Conservation (phyloP, 2,329 filamentous ascomycete genomes). For the Pleomassaria siparia region DNA sequence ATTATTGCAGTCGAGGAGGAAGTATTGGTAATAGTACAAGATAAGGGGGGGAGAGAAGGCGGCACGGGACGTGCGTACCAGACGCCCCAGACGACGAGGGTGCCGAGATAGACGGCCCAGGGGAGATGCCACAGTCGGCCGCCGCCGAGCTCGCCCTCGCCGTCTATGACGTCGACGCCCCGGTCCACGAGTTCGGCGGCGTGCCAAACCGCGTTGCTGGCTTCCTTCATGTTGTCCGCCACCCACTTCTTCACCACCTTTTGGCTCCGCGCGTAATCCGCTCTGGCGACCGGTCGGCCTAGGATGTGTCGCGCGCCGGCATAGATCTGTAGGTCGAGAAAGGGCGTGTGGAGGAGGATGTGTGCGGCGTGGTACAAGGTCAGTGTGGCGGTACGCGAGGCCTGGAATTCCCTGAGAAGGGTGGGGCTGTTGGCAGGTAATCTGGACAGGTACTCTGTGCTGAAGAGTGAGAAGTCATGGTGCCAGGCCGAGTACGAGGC, state of each 20-base stretch:
- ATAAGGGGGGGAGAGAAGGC: background rate
- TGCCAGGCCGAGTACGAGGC: constrained; percentile 61
- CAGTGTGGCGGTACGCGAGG: constrained; percentile 54
- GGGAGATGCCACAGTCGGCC: constrained; percentile 62
- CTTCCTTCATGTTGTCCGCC: constrained; percentile 31
- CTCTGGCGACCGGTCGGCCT: constrained; percentile 54
- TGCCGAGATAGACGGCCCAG: constrained; percentile 64
- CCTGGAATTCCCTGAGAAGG: constrained; percentile 46
- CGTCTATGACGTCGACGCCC: constrained; percentile 51
- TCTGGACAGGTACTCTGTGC: constrained; percentile 33
- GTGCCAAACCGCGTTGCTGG: constrained; percentile 55
- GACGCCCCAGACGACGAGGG: constrained; percentile 60
- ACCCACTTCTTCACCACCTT: constrained; percentile 56
- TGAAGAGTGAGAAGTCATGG: constrained; percentile 58
- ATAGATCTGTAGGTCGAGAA: constrained; percentile 64
- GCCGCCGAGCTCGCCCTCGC: constrained; percentile 49
- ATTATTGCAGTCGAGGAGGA: background rate
- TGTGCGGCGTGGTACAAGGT: constrained; percentile 62
- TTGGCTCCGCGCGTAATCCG: constrained; percentile 55
- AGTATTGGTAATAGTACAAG: too few species aligned
- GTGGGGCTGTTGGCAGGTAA: constrained; percentile 32
- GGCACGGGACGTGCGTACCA: constrained; percentile 47
- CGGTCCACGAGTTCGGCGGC: constrained; percentile 56
- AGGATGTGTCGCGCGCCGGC: constrained; percentile 62
- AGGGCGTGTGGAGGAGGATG: constrained; percentile 59